Conservation (phyloP, 1,284 basidiomycete genomes). For the Hypsizygus ulmarius region DNA sequence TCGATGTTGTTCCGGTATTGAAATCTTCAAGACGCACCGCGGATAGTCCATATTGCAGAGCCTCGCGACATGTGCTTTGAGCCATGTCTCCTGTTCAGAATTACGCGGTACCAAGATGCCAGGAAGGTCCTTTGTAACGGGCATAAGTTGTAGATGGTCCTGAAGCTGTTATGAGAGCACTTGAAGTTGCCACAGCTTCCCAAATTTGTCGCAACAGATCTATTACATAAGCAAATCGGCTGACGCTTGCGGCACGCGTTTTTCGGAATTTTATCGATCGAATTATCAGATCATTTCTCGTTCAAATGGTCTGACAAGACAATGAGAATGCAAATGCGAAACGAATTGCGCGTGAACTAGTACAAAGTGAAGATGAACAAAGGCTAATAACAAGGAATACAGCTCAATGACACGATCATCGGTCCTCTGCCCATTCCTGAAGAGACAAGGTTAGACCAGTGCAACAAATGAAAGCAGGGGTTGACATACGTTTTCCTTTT, state of each 20-base stretch:
- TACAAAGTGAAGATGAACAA: slow-evolving; percentile 16
- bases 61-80: slow-evolving; percentile 59
- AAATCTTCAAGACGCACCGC: slow-evolving; percentile 36
- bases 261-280: not conserved
- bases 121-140: slow-evolving; percentile 61
- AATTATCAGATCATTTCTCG: not conserved
- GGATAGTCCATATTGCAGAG: slow-evolving; percentile 64
- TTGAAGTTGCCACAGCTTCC: not conserved
- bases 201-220: not conserved
- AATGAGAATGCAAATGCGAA: slow-evolving; percentile 1
- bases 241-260: not conserved
- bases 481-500: slow-evolving; percentile 92
- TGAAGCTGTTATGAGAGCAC: slow-evolving; percentile 9
- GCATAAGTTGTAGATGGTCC: slow-evolving; percentile 22
- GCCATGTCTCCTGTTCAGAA: slow-evolving; percentile 59
- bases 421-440: slow-evolving; percentile 89
- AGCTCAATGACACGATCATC: slow-evolving; percentile 43
- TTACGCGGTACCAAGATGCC: slow-evolving; percentile 52
- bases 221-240: not conserved
- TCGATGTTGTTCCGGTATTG: slow-evolving; percentile 3
- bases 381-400: slow-evolving; percentile 21
- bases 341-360: not conserved
- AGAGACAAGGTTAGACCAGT: slow-evolving; percentile 18
- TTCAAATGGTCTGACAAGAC: not conserved
- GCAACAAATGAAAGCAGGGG: slow-evolving; percentile 5